Conservation (phyloP, 2,329 filamentous ascomycete genomes). For the Berkeleyomyces rouxiae region DNA sequence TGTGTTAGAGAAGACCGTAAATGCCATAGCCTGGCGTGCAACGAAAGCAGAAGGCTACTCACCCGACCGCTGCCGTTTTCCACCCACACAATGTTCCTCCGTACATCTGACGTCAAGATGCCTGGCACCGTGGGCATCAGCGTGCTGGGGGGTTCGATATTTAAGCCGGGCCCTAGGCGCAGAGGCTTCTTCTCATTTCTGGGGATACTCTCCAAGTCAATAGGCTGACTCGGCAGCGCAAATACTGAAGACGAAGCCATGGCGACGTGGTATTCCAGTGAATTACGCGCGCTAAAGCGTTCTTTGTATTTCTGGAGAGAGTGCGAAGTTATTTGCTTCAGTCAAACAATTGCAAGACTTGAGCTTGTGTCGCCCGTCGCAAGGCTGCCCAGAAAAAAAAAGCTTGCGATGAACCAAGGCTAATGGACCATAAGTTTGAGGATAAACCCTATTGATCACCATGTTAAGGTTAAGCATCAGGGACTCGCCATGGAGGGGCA, state of each 20-base stretch:
- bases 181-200: slow-evolving; percentile 52
- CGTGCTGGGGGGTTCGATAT: slow-evolving; percentile 60
- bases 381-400: slow-evolving; percentile 9
- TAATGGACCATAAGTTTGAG: slow-evolving; percentile 7
- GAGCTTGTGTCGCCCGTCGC: neutral
- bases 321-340: too few species aligned
- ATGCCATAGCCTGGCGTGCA: neutral
- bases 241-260: slow-evolving; percentile 45
- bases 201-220: slow-evolving; percentile 51
- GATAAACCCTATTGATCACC: neutral
- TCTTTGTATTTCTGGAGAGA: too few species aligned
- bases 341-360: neutral
- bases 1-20: slow-evolving; percentile 3
- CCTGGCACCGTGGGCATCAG: slow-evolving; percentile 53
- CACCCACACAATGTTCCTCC: slow-evolving; percentile 65
- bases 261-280: slow-evolving; percentile 5
- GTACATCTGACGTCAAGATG: slow-evolving; percentile 47
- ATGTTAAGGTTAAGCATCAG: neutral
- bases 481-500: slow-evolving; percentile 9
- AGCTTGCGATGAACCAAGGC: slow-evolving; percentile 6
- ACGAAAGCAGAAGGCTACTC: slow-evolving; percentile 22
- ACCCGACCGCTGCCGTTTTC: slow-evolving; percentile 56
- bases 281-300: too few species aligned
- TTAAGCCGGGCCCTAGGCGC: slow-evolving; percentile 69
- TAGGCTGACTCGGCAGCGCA: slow-evolving; percentile 66